Percentiles rank a stretch among this genome's conserved stretches.
Conservation (phyloP, 129 eudicot species). For the Calendula officinalis region DNA sequence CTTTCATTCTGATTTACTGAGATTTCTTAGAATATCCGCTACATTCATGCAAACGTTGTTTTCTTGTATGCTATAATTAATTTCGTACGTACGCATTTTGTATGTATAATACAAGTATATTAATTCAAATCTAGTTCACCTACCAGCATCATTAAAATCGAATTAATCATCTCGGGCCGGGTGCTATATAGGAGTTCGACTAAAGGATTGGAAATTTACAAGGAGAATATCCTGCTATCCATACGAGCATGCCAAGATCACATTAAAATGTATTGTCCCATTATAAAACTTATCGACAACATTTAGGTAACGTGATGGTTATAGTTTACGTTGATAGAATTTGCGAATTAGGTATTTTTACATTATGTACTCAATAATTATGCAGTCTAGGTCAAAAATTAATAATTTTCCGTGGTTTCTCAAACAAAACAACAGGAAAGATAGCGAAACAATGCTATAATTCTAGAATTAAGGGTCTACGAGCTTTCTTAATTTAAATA, state of each 20-base stretch:
- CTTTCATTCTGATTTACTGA: slow-evolving; percentile 40
- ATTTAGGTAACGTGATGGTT: slow-evolving; percentile 26
- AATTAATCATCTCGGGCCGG: neutral
- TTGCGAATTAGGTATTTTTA: slow-evolving; percentile 8
- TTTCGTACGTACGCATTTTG: slow-evolving; percentile 11
- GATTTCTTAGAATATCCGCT: slow-evolving; percentile 32
- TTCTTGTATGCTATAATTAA: slow-evolving; percentile 38
- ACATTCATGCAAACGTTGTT: slow-evolving; percentile 33
- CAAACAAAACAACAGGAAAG: neutral
- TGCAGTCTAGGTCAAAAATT: slow-evolving; percentile 8
- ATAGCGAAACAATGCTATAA: slow-evolving; percentile 5
- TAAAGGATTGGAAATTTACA: slow-evolving; percentile 14
- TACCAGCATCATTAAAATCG: neutral
- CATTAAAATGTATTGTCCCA: slow-evolving; percentile 6
- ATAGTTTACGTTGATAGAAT: slow-evolving; percentile 3
- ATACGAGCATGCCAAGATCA: slow-evolving; percentile 20
- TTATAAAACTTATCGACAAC: slow-evolving; percentile 14
- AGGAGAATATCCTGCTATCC: slow-evolving; percentile 22
- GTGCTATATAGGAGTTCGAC: slow-evolving; percentile 17
- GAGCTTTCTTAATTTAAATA: too few species aligned
- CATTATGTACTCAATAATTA: neutral
- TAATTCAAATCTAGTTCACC: slow-evolving; percentile 14
- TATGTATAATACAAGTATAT: neutral
- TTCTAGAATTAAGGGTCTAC: neutral
- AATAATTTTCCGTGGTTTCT: neutral